phyloP scores from a whole-genome alignment of 805 yeast species.

The Pichia sporocuriosa region DNA sequence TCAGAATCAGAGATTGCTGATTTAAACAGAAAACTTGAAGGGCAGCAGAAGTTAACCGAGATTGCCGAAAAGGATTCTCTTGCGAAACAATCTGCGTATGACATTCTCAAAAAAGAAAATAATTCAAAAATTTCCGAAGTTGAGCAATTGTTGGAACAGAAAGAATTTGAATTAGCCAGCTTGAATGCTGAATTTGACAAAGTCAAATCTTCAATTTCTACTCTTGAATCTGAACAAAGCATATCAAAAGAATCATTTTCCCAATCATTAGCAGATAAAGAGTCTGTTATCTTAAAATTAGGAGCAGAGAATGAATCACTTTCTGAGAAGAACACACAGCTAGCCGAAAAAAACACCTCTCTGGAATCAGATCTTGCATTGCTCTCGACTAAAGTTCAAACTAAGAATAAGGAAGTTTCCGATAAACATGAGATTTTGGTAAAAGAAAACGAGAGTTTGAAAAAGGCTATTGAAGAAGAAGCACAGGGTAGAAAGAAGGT shows the following conservation, averaged over 20 bases:
- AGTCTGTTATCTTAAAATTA: background rate
- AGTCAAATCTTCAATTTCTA: background rate
- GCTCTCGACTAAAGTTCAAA: background rate
- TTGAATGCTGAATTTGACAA: background rate
- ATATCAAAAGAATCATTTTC: background rate
- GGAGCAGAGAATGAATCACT: background rate
- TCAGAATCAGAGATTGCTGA: background rate
- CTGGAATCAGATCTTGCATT: background rate
- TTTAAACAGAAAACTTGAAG: slow-evolving; percentile 1
- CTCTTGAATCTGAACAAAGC: background rate
- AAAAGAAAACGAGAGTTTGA: background rate
- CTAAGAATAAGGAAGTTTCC: background rate
- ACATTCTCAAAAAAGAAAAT: background rate
- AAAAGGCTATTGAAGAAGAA: background rate
- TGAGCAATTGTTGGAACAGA: background rate
- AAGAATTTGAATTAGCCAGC: background rate
- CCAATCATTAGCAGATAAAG: background rate
- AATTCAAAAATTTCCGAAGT: background rate
- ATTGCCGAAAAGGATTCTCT: background rate
- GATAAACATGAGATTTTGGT: background rate
- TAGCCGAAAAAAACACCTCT: background rate
- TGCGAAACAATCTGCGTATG: background rate
- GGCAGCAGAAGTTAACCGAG: background rate
- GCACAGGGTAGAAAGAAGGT: too few species aligned
- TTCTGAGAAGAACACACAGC: background rate